A percentile compares a stretch with the other conserved stretches of the same genome.
Conservation (phyloP, 2,329 filamentous ascomycete species). For the Chalaropsis thielavioides region DNA sequence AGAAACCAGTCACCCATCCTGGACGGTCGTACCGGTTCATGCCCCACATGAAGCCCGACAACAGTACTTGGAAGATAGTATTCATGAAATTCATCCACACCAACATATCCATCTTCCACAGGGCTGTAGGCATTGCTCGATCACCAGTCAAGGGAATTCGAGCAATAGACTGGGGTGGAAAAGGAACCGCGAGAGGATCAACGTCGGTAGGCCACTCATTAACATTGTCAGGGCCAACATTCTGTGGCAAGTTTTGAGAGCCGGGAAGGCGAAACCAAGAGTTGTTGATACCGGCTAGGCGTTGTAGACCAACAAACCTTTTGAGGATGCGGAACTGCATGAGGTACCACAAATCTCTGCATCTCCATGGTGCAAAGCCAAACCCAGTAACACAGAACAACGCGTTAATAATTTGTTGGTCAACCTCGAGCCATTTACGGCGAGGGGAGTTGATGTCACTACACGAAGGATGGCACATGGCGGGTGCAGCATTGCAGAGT, state of each 20-base stretch:
- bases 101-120: conserved; percentile 68
- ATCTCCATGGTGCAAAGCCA: conserved; percentile 70
- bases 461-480: conserved; percentile 58
- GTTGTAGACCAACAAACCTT: conserved; percentile 43
- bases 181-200: conserved; percentile 34
- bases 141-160: conserved; percentile 55
- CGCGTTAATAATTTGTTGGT: conserved; percentile 55
- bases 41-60: conserved; percentile 74
- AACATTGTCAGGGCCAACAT: conserved; percentile 40
- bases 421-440: conserved; percentile 73
- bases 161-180: conserved; percentile 48
- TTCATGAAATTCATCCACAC: conserved; percentile 69
- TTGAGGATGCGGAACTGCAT: conserved; percentile 45
- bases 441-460: conserved; percentile 60
- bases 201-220: conserved; percentile 27
- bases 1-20: conserved; percentile 63
- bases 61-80: conserved; percentile 58
- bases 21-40: conserved; percentile 60
- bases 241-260: conserved; percentile 42
- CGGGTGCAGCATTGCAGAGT: conserved; percentile 57
- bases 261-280: conserved; percentile 62
- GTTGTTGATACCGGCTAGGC: conserved; percentile 58
- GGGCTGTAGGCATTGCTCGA: conserved; percentile 49
- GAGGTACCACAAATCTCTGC: conserved; percentile 64
- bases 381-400: conserved; percentile 82